Base-by-base conservation (phyloP, 140 eudicot genomes). In the Ambrosia hybrid region DNA sequence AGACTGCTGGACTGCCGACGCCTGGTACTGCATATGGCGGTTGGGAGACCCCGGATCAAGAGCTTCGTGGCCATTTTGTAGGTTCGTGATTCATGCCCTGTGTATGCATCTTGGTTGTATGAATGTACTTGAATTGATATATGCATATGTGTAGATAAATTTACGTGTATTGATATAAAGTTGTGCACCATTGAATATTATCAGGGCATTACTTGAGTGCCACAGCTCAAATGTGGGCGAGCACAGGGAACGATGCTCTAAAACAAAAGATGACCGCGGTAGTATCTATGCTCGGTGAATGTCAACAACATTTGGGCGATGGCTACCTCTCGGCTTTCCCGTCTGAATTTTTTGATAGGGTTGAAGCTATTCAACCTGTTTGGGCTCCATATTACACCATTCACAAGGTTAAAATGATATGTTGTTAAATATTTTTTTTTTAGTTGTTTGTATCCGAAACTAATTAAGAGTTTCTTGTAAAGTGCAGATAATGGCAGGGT, bases 331-430 rank as follows among this genome's bases (percentile, higher is more conserved):
- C 99, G 61, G 99, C 97, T 57, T 95, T 95, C 79, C 99, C 99
- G 2, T 26, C 92, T 2, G 96, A 95, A 15, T 66, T 74, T 17
- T 95, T 95, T 65, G 99, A 95, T 61, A 86, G 90, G 4, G 73
- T 88, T 71, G 99, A 95, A 82, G 91, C 90, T 14, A 33, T 90
- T 12, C 6, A 86, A 46, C 87, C 82, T 33, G 95, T 91, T 57
- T 95, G 97, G 99, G 99, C 97, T 0, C 99, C 96, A 7, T 95
- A 95, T 78, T 95, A 95, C 83, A 95, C 99, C 37, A 95, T 95
- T 58, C 99, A 95, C 81, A 95, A 95, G 95, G 99, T 94, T 73
- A 5, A 52, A 3, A 33, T 49, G 55, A 10, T 12, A 49, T 49
- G 4, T 49, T 49, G 10, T 1, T 0, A 9, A 49, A 49, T 2